phyloP scores from a whole-genome alignment of 2,329 filamentous ascomycete species.

The Trichoderma sp. region DNA sequence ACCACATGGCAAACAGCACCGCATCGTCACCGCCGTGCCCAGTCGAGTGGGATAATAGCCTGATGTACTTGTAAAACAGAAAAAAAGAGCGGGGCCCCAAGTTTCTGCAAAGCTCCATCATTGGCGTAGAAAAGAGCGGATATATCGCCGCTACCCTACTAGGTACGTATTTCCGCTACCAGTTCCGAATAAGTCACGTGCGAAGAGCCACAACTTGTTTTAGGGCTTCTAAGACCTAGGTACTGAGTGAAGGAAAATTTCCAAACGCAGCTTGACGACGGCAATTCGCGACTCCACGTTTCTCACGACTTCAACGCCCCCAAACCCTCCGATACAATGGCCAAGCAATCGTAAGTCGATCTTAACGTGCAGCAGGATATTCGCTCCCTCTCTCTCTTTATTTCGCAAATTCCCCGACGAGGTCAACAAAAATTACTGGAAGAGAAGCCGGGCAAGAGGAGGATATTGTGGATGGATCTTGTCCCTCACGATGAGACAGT shows the following conservation, averaged over 20 bases:
- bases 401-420: slow-evolving; percentile 5
- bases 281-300: slow-evolving; percentile 42
- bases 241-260: slow-evolving; percentile 35
- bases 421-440: slow-evolving; percentile 5
- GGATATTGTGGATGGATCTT: slow-evolving; percentile 4
- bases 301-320: slow-evolving; percentile 44
- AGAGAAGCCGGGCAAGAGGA: slow-evolving; percentile 29
- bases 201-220: slow-evolving; percentile 32
- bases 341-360: slow-evolving; percentile 62
- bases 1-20: neutral
- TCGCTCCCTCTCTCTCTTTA: neutral
- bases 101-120: neutral
- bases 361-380: slow-evolving; percentile 22
- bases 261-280: slow-evolving; percentile 41
- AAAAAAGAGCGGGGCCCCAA: slow-evolving; percentile 10
- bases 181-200: slow-evolving; percentile 39
- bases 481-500: neutral
- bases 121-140: neutral
- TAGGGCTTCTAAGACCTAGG: slow-evolving; percentile 43
- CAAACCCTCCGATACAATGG: slow-evolving; percentile 58
- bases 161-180: too few relatives aligned
- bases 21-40: neutral
- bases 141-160: neutral
- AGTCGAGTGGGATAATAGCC: neutral
- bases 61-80: neutral